phyloP scores from a whole-genome alignment of 495 filamentous ascomycete genomes.

The Neurospora sp. region DNA sequence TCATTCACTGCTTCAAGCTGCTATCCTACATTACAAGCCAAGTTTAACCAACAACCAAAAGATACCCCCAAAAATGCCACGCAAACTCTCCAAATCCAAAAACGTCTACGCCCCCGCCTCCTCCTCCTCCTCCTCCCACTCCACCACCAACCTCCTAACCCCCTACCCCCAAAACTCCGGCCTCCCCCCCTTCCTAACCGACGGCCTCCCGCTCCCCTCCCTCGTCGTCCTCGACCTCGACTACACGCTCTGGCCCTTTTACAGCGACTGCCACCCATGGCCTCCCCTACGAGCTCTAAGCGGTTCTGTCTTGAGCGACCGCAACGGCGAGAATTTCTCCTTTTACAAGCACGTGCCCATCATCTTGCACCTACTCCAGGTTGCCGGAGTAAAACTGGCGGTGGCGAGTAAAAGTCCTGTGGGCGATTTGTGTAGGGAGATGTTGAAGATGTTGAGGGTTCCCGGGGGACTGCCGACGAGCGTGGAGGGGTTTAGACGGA shows the following conservation, averaged over 20 bases:
- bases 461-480: slow-evolving; percentile 8
- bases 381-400: slow-evolving; percentile 49
- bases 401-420: slow-evolving; percentile 76
- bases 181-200: slow-evolving; percentile 40
- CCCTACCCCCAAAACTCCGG: slow-evolving; percentile 36
- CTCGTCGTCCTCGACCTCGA: slow-evolving; percentile 90
- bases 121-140: not conserved
- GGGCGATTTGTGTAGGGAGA: slow-evolving; percentile 69
- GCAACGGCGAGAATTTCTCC: slow-evolving; percentile 63
- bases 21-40: not conserved
- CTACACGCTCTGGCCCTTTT: slow-evolving; percentile 97
- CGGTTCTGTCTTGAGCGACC: slow-evolving; percentile 42
- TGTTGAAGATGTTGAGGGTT: slow-evolving; percentile 64
- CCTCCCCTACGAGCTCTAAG: slow-evolving; percentile 60
- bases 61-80: not conserved
- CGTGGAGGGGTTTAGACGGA: not conserved
- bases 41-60: not conserved
- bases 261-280: slow-evolving; percentile 87
- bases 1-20: not conserved
- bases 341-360: slow-evolving; percentile 73
- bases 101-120: not conserved
- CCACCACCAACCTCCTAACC: slow-evolving; percentile 23
- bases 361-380: slow-evolving; percentile 52
- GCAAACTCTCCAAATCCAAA: slow-evolving; percentile 3
- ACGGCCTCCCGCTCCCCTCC: slow-evolving; percentile 73